phyloP scores from a whole-genome alignment of 2,329 filamentous ascomycete genomes.

The Paraconiothyrium sp. region DNA sequence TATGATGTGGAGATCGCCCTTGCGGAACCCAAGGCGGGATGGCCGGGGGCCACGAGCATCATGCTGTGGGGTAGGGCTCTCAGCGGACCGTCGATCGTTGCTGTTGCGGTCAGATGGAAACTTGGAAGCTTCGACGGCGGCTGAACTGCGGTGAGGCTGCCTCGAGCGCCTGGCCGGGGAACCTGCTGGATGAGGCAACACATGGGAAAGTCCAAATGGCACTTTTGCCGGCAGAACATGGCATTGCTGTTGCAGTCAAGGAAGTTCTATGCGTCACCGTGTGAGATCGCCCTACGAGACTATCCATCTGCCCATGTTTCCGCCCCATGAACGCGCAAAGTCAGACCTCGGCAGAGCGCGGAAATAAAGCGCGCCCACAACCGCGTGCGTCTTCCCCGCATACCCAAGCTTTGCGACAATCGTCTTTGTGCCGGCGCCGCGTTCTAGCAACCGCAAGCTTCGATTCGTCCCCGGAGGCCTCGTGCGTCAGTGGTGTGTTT shows the following conservation, averaged over 20 bases:
- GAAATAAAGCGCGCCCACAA: conserved; percentile 9
- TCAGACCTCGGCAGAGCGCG: conserved; percentile 2
- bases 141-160: conserved; percentile 16
- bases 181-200: conserved; percentile 17
- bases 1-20: conserved; percentile 41
- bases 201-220: conserved; percentile 9
- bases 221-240: background rate
- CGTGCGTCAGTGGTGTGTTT: conserved; percentile 21
- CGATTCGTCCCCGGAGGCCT: conserved; percentile 1
- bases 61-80: conserved; percentile 20
- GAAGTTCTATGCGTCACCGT: background rate
- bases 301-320: background rate
- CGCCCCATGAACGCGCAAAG: background rate
- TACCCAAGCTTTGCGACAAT: background rate
- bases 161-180: conserved; percentile 12
- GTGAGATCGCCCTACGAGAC: background rate
- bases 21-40: conserved; percentile 29
- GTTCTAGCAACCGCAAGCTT: background rate
- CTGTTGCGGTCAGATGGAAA: conserved; percentile 15
- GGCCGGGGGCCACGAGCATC: conserved; percentile 33
- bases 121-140: conserved; percentile 17
- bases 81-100: conserved; percentile 18
- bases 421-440: background rate
- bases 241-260: background rate
- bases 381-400: conserved; percentile 22